Base-by-base conservation (phyloP, 2,329 filamentous ascomycete species). In the Diaporthe eres region DNA sequence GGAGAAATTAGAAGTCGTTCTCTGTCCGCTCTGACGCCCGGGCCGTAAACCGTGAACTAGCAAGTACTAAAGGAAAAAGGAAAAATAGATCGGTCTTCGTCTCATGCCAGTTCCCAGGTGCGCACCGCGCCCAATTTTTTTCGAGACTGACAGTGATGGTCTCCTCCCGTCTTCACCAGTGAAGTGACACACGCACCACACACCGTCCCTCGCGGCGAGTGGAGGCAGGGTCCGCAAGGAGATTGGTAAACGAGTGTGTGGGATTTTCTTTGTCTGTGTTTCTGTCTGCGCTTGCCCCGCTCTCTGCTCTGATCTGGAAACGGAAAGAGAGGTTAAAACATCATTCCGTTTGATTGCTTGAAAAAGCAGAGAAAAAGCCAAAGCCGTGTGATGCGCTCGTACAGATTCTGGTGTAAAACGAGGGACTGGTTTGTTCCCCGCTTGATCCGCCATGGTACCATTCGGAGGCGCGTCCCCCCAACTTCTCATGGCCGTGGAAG, bases 241-340 rank as follows among this genome's bases (percentile, higher is more conserved):
- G 47, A 70, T 70, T 70, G 49, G 65, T 70, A 70, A 70, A 70
- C 65, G 65, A 70, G 49, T 70, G 65, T 70, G 49, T 70, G 65
- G 65, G 65, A 70, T 70, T 70, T 70, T 55, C 65, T 70, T 70
- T 70, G 49, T 70, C 65, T 70, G 65, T 70, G 65, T 70, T 70
- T 70, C 65, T 70, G 65, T 70, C 65, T 70, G 65, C 65, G 49
- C 65, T n/a, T 31, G 65, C 49, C 31, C 49, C 49, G 31, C 49
- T 55, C 49, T 70, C 49, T 55, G 65, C 65, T 42, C 65, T 70
- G 65, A 42, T 53, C 65, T 70, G 65, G 49, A 55, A 70, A 55
- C 34, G 49, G 49, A 70, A 42, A 55, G 65, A 68, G 47, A 39
- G 34, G 49, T 70, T 53, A 55, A 70, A 70, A 53, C 65, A 42